Evolutionary conservation across 495 filamentous ascomycete genomes (phyloP).

Genomic region (Talaromyces adpressus): DNA sequence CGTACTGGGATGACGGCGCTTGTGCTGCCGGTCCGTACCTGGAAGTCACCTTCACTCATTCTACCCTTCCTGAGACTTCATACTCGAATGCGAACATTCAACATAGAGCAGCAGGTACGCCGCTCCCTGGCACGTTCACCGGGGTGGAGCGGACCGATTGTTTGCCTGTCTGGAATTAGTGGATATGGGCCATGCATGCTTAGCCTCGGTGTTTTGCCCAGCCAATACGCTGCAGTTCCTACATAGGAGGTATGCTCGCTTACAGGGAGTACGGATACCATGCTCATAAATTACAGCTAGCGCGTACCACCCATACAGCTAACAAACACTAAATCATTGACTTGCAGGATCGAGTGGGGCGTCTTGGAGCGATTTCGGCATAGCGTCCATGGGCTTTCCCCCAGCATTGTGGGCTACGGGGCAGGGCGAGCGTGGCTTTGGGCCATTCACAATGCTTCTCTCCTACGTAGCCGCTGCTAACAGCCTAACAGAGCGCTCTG

Average conservation of each 20-base stretch:
- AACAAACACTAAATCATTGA: background rate
- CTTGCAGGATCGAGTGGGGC: background rate
- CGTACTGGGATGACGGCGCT: background rate
- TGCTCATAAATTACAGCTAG: background rate
- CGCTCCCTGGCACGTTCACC: constrained; percentile 3
- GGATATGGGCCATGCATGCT: background rate
- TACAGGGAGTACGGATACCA: background rate
- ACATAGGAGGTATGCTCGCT: background rate
- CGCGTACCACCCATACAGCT: background rate
- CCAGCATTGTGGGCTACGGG: background rate
- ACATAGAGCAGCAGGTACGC: constrained; percentile 2
- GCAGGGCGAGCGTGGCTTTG: background rate
- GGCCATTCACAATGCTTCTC: background rate
- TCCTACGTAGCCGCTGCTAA: background rate
- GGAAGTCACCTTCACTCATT: too few species aligned
- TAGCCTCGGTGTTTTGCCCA: background rate
- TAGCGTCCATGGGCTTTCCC: background rate
- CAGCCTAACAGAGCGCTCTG: background rate
- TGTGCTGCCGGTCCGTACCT: background rate
- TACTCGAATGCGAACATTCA: background rate
- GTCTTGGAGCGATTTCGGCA: background rate
- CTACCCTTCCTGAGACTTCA: too few species aligned
- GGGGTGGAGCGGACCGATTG: background rate
- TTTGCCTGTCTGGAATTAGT: background rate
- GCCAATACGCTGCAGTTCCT: background rate